Percentiles rank a stretch among this genome's conserved stretches.
Conservation (phyloP, 2,329 filamentous ascomycete species). For the Truncatella angustata region DNA sequence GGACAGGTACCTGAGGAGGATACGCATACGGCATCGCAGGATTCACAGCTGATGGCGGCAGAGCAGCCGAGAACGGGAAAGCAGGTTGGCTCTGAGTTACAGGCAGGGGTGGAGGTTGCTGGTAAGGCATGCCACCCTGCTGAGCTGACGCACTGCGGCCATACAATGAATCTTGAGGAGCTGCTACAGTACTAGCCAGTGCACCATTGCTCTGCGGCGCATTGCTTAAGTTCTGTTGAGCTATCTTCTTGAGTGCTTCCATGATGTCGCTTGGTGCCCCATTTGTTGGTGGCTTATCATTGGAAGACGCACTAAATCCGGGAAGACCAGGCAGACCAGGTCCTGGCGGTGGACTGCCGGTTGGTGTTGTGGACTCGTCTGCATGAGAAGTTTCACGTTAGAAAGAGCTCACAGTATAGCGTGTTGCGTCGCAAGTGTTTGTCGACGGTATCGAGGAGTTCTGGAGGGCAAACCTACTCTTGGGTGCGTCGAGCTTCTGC, state of each 20-base stretch:
- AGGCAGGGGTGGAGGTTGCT: constrained; percentile 19
- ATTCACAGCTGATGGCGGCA: constrained; percentile 62
- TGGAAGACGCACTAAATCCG: constrained; percentile 36
- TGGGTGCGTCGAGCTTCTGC: constrained; percentile 66
- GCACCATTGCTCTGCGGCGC: constrained; percentile 43
- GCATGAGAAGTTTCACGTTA: not conserved
- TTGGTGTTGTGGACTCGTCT: constrained; percentile 72
- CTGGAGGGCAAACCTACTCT: constrained; percentile 56
- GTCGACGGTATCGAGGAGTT: not conserved
- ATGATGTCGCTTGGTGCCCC: constrained; percentile 63
- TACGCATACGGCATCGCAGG: constrained; percentile 43
- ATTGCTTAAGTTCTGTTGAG: constrained; percentile 65
- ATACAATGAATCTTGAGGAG: constrained; percentile 25
- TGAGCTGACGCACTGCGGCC: constrained; percentile 17
- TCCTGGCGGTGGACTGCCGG: constrained; percentile 55
- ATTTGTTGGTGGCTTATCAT: constrained; percentile 29
- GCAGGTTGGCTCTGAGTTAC: constrained; percentile 28
- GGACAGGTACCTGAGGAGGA: constrained; percentile 40
- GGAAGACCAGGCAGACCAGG: constrained; percentile 35
- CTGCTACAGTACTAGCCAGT: constrained; percentile 36
- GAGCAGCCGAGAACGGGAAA: constrained; percentile 39
- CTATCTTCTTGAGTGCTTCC: constrained; percentile 77
- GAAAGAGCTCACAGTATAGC: too few species aligned
- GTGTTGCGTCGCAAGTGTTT: too few species aligned
- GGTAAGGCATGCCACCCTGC: constrained; percentile 19